Evolutionary conservation across 495 filamentous ascomycete species (phyloP).

Genomic region (Glarea lozoyensis): DNA sequence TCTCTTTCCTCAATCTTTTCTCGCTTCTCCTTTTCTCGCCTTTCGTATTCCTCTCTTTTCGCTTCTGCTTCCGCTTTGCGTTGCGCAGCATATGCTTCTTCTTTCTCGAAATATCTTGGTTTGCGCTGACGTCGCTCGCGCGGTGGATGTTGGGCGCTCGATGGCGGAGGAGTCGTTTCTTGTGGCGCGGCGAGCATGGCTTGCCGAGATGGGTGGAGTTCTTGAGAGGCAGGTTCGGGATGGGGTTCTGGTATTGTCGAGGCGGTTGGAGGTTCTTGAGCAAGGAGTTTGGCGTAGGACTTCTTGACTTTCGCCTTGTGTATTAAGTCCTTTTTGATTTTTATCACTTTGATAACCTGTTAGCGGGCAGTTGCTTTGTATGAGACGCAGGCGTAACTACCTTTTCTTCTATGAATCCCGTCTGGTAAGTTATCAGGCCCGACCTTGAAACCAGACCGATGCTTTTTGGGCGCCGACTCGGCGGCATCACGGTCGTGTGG

Average conservation of each 20-base stretch:
- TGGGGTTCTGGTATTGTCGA: conserved; percentile 1
- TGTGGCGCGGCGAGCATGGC: conserved; percentile 51
- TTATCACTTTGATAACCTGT: conserved; percentile 55
- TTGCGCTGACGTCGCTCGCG: conserved; percentile 29
- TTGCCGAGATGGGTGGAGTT: conserved; percentile 65
- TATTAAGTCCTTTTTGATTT: conserved; percentile 86
- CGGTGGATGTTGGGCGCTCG: conserved; percentile 2
- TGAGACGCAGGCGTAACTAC: conserved; percentile 45
- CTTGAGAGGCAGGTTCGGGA: conserved; percentile 26
- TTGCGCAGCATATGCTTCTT: conserved; percentile 60
- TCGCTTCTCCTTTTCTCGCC: conserved; percentile 42
- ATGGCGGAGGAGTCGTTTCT: conserved; percentile 16
- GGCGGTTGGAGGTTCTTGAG: conserved; percentile 25
- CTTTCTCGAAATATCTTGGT: conserved; percentile 65
- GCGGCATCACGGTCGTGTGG: conserved; percentile 39
- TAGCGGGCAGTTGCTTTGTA: conserved; percentile 1
- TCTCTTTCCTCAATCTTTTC: conserved; percentile 51
- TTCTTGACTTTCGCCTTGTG: conserved; percentile 92
- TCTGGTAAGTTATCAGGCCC: conserved; percentile 92
- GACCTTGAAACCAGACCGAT: conserved; percentile 51
- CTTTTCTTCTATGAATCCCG: conserved; percentile 83
- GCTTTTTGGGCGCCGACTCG: conserved; percentile 35
- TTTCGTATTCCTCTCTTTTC: conserved; percentile 46
- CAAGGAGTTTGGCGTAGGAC: conserved; percentile 81
- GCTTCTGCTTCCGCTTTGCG: conserved; percentile 56